Evolutionary conservation across 352 stramenopile genomes (phyloP).

Genomic region (Phytophthora idaei): DNA sequence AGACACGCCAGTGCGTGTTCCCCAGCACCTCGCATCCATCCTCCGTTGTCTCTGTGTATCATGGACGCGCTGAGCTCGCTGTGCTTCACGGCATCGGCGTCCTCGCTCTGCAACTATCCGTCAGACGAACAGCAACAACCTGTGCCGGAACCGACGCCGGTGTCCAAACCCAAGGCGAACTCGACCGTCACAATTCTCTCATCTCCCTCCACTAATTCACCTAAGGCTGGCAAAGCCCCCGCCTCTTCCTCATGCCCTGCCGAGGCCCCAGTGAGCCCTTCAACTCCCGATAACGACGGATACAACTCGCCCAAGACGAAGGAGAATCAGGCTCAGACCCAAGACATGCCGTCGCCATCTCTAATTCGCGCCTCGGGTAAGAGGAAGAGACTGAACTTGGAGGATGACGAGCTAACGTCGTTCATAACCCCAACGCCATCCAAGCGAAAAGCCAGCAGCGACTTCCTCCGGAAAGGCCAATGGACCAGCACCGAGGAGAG

Average conservation of each 20-base stretch:
- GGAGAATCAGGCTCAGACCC: constrained; percentile 24
- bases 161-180: constrained; percentile 12
- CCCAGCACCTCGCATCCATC: neutral
- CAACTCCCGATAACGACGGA: constrained; percentile 16
- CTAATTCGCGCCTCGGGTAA: constrained; percentile 28
- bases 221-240: neutral
- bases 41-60: neutral
- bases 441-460: constrained; percentile 63
- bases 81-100: constrained; percentile 12
- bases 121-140: constrained; percentile 10
- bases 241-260: neutral
- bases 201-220: neutral
- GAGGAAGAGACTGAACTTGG: constrained; percentile 38
- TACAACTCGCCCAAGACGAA: constrained; percentile 35
- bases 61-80: constrained; percentile 24
- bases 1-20: neutral
- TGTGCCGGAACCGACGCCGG: neutral
- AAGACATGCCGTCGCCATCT: constrained; percentile 15
- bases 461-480: constrained; percentile 76
- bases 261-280: neutral
- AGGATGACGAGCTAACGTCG: constrained; percentile 15
- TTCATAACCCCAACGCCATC: constrained; percentile 10
- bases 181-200: constrained; percentile 19
- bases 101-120: constrained; percentile 5
- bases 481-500: constrained; percentile 75